phyloP scores from a whole-genome alignment of 108 stramenopile species.

The Asterionellopsis glacialis region DNA sequence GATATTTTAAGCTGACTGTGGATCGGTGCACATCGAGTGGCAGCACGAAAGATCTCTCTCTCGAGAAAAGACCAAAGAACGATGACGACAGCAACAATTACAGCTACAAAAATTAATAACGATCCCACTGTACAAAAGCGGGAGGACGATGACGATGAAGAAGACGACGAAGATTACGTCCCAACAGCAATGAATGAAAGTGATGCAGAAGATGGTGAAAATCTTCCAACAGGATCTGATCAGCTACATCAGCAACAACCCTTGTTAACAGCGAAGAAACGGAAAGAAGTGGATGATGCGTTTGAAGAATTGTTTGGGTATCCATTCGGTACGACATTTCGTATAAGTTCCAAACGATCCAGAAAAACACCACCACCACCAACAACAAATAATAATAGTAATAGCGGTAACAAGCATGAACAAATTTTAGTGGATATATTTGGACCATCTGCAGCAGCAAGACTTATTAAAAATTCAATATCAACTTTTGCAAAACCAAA shows the following conservation, averaged over 20 bases:
- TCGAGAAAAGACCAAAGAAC: too few species aligned
- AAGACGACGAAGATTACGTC: constrained; percentile 13
- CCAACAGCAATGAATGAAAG: constrained; percentile 1
- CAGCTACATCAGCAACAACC: background rate
- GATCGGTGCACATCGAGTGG: too few species aligned
- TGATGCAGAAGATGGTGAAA: too few species aligned
- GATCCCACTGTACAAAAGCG: too few species aligned
- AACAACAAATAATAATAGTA: constrained; percentile 7
- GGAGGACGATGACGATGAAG: background rate
- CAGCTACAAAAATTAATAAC: too few species aligned
- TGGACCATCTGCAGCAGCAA: constrained; percentile 31
- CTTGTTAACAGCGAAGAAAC: constrained; percentile 25
- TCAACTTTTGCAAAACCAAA: constrained; percentile 18
- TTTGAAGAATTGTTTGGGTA: constrained; percentile 76
- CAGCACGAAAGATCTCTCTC: too few species aligned
- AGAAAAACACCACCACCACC: constrained; percentile 4
- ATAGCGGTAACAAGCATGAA: constrained; percentile 13
- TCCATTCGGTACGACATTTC: constrained; percentile 36
- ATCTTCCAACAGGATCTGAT: background rate
- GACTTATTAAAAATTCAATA: constrained; percentile 19
- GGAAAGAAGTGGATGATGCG: constrained; percentile 61
- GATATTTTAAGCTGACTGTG: too few species aligned
- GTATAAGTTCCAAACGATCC: constrained; percentile 3
- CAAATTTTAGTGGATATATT: constrained; percentile 51
- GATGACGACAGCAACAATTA: too few species aligned